Base-by-base conservation (phyloP, 2,329 filamentous ascomycete species). In the Aspergillus quadrilineatus region DNA sequence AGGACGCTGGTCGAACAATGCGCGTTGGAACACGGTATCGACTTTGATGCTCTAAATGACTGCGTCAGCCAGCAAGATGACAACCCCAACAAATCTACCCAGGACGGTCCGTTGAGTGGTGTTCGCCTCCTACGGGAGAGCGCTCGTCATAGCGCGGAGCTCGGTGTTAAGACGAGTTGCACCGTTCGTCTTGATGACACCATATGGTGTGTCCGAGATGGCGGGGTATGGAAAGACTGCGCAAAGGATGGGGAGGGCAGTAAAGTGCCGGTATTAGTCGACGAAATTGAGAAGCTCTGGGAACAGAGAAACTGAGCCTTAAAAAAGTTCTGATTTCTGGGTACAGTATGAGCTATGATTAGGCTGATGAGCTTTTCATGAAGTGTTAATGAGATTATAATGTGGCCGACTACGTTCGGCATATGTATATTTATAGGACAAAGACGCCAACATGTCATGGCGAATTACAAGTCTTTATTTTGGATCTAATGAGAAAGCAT, bases 1-100 rank as follows among this genome's bases (percentile, higher is more conserved):
- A 84, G 88, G 50, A 80, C 82, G n/a, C 82, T 97, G 15, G 82
- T 97, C 41, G 83, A 95, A 70, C 86, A 91, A 69, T 99, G 94
- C 72, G 91, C 94, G 3, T 79, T 96, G 50, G 91, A 97, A 75
- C 90, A 96, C 69, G 92, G 90, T 29, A 86, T 97, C 48, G 88
- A 94, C 67, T 91, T 97, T 70, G 81, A 86, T 28, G 81, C 84
- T 61, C 75, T 99, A 54, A 95, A 97, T 72, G 80, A 88, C 17
- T 99, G 94, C 72, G 87, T 90, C 43, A 87, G 87, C 41, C 81
- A 83, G 60, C 88, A 96, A 57, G 85, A 91, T 63, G 90, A 90
- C 30, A 86, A 84, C 1, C 83, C 86, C 73, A 83, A 64, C 30
- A 55, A 65, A 39, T 68, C 69, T 39, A 75, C 77, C 10, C 84